Evolutionary conservation across 495 filamentous ascomycete genomes (phyloP).

Genomic region (Aspergillus sclerotioniger): DNA sequence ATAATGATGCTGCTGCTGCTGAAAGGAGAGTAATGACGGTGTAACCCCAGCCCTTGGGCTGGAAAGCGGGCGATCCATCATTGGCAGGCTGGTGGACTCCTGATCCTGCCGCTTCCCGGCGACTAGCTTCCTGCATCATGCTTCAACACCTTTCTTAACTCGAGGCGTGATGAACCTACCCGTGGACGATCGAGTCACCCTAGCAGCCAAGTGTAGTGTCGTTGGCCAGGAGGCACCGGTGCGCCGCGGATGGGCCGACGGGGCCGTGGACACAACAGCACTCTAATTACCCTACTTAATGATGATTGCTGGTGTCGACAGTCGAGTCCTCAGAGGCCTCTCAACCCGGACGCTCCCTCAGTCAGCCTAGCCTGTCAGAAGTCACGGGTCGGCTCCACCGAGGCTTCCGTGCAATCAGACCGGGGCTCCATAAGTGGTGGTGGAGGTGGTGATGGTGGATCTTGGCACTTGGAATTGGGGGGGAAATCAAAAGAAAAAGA

Average conservation of each 20-base stretch:
- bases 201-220: constrained; percentile 2
- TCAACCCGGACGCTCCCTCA: background rate
- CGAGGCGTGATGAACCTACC: background rate
- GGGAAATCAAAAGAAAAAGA: background rate
- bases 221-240: constrained; percentile 1
- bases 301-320: background rate
- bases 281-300: background rate
- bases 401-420: constrained; percentile 19
- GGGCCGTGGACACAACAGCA: constrained; percentile 10
- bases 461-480: constrained; percentile 21
- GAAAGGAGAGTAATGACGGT: constrained; percentile 8
- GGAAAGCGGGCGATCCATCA: constrained; percentile 19
- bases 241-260: constrained; percentile 17
- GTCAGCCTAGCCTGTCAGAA: constrained; percentile 13
- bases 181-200: constrained; percentile 13
- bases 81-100: constrained; percentile 10
- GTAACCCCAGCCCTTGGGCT: constrained; percentile 16
- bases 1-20: constrained; percentile 3
- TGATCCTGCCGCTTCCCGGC: constrained; percentile 22
- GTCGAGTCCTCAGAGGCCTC: constrained; percentile 1
- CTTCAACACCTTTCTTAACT: constrained; percentile 1
- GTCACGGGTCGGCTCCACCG: constrained; percentile 18
- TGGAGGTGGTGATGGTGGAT: constrained; percentile 16
- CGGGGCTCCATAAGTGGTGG: constrained; percentile 10
- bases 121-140: constrained; percentile 16